These are phyloP conservation scores for Pseudonitzschia multiseries DNA, from an alignment of 108 stramenopile species.

Conservation along the genomic window DNA sequence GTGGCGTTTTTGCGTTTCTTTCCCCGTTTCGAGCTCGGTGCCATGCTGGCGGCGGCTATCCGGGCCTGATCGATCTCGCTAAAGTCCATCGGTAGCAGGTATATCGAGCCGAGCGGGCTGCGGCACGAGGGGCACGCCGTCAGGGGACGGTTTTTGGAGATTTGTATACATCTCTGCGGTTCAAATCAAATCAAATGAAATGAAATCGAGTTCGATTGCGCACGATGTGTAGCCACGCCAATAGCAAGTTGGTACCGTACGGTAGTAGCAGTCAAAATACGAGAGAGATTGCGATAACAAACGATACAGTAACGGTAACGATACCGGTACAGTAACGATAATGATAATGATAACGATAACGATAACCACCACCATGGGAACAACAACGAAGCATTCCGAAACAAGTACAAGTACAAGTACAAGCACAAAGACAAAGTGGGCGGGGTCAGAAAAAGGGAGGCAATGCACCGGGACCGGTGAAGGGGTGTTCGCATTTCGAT, in stretches of 20 bases:
- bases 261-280: not conserved
- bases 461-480: too few species aligned
- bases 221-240: too few species aligned
- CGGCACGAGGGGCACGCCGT: conserved; percentile 39
- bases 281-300: not conserved
- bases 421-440: not conserved
- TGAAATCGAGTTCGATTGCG: too few species aligned
- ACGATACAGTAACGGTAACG: too few species aligned
- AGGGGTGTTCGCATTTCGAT: too few species aligned
- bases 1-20: conserved; percentile 60
- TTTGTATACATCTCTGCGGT: conserved; percentile 40
- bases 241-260: not conserved
- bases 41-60: conserved; percentile 42
- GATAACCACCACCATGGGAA: too few species aligned
- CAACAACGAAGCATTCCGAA: too few species aligned
- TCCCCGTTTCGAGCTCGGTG: conserved; percentile 45
- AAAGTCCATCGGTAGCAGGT: conserved; percentile 53
- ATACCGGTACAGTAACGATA: too few species aligned
- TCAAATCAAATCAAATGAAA: not conserved
- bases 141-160: conserved; percentile 20
- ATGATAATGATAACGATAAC: too few species aligned
- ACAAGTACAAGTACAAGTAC: too few species aligned
- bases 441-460: too few species aligned
- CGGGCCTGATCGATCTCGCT: conserved; percentile 53
- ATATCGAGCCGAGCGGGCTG: conserved; percentile 17